Conservation (phyloP, 306 rosid species). For the Argentina anserina region DNA sequence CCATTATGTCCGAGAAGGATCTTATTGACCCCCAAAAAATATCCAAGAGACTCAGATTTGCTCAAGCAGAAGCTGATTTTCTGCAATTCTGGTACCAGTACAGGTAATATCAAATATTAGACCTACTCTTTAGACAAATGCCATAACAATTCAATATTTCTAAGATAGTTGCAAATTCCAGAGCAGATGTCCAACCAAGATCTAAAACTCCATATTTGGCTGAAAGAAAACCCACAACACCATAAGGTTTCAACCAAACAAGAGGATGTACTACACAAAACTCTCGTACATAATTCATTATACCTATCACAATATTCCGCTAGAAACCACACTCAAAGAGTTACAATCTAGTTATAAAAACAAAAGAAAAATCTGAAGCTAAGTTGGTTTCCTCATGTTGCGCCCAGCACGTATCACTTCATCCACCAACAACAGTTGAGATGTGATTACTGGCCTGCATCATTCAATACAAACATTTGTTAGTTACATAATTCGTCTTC, state of each 20-base stretch:
- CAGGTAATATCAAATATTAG: background rate
- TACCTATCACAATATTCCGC: conserved; percentile 8
- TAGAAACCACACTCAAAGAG: conserved; percentile 4
- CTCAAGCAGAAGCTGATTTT: too few species aligned
- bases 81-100: too few species aligned
- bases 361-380: conserved; percentile 22
- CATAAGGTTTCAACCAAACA: background rate
- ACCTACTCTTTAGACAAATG: background rate
- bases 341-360: background rate
- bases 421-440: conserved; percentile 89
- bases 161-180: background rate
- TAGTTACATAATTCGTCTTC: background rate
- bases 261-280: background rate
- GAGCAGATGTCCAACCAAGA: background rate
- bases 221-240: background rate
- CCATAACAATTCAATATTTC: background rate
- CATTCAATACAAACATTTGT: background rate
- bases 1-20: too few species aligned
- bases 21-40: too few species aligned
- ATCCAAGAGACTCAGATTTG: too few species aligned
- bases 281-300: background rate
- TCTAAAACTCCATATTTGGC: background rate
- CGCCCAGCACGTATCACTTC: conserved; percentile 99
- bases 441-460: conserved; percentile 89
- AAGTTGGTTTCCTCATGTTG: conserved; percentile 86